Percentiles rank a stretch among this genome's conserved stretches.
Evolutionary conservation across 306 rosid species (phyloP).

Genomic region (Acacia acuminata): DNA sequence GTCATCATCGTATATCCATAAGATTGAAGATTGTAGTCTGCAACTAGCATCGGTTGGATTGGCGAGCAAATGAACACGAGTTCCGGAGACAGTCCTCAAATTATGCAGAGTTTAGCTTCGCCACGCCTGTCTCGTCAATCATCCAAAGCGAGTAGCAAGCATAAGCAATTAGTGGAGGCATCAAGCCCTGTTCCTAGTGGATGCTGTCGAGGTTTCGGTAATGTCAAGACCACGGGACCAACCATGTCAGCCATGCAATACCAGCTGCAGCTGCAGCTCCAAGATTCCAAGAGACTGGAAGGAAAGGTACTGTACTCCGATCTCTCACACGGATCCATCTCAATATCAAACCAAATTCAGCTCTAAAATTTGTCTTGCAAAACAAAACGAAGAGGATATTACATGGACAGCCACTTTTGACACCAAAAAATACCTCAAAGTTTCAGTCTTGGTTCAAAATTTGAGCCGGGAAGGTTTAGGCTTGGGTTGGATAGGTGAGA

Average conservation of each 20-base stretch:
- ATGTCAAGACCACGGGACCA: slow-evolving; percentile 46
- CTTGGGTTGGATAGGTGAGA: neutral
- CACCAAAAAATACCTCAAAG: neutral
- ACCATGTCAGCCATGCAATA: slow-evolving; percentile 28
- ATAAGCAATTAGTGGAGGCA: neutral
- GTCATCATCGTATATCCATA: neutral
- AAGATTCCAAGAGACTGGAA: slow-evolving; percentile 38
- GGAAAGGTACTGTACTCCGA: slow-evolving; percentile 41
- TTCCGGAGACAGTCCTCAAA: slow-evolving; percentile 13
- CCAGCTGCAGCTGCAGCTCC: slow-evolving; percentile 14
- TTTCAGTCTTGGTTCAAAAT: neutral
- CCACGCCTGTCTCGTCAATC: slow-evolving; percentile 29
- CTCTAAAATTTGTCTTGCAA: neutral
- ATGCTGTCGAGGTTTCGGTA: slow-evolving; percentile 47
- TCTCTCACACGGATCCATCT: neutral
- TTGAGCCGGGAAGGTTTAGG: neutral
- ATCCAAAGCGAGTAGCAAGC: slow-evolving; percentile 9
- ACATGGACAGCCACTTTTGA: neutral
- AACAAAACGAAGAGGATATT: neutral
- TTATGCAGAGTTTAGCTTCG: neutral
- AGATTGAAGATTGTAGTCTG: neutral
- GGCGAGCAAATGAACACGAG: neutral
- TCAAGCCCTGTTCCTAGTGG: slow-evolving; percentile 33
- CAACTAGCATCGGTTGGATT: neutral
- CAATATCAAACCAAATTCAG: neutral